Evolutionary conservation across 2,329 filamentous ascomycete species (phyloP).

Genomic region (Penicillium sp.): DNA sequence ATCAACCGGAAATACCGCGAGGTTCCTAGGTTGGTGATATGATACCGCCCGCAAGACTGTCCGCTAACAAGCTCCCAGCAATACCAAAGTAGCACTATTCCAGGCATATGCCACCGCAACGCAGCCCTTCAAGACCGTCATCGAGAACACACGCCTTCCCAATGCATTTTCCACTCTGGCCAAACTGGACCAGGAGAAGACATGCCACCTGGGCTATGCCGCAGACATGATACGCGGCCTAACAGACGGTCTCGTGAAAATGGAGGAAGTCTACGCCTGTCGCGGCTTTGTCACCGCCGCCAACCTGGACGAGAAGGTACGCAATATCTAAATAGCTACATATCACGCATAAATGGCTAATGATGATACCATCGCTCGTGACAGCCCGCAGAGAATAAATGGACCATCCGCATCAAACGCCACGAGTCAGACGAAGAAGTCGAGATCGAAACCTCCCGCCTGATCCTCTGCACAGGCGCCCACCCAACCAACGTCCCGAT

Average conservation of each 20-base stretch:
- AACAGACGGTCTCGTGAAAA: slow-evolving; percentile 38
- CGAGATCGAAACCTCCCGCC: slow-evolving; percentile 38
- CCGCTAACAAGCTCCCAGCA: slow-evolving; percentile 34
- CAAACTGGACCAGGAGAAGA: slow-evolving; percentile 52
- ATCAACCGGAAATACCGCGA: slow-evolving; percentile 54
- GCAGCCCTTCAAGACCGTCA: slow-evolving; percentile 50
- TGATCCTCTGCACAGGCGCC: slow-evolving; percentile 58
- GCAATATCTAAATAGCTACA: background rate
- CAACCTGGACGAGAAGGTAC: slow-evolving; percentile 28
- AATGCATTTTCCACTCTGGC: slow-evolving; percentile 54
- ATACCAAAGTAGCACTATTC: slow-evolving; percentile 59
- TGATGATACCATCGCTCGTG: slow-evolving; percentile 1
- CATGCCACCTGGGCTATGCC: slow-evolving; percentile 54
- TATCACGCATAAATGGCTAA: slow-evolving; percentile 8
- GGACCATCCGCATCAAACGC: slow-evolving; percentile 32
- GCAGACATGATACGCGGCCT: slow-evolving; percentile 52
- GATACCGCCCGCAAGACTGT: background rate
- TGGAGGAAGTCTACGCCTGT: slow-evolving; percentile 33
- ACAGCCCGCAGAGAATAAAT: slow-evolving; percentile 25
- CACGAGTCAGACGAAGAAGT: slow-evolving; percentile 27
- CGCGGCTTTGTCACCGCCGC: slow-evolving; percentile 34
- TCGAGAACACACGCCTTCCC: slow-evolving; percentile 45
- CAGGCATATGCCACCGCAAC: slow-evolving; percentile 53
- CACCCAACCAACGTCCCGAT: slow-evolving; percentile 45
- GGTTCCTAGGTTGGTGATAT: slow-evolving; percentile 48